Conservation (phyloP, 768 basidiomycete genomes). For the Rubroboletus pulcherrimus region DNA sequence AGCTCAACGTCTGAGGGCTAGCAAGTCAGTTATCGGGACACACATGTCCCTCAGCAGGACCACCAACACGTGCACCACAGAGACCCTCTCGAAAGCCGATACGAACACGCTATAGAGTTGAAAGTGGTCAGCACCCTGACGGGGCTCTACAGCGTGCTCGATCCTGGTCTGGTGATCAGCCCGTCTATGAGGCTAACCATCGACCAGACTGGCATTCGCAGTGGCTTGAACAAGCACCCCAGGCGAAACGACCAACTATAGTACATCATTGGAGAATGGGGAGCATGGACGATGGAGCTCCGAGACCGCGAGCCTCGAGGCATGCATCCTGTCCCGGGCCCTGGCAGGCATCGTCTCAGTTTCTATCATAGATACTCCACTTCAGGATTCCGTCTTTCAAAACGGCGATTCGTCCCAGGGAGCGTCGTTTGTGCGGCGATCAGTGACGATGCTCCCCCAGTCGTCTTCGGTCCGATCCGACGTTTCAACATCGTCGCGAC, state of each 20-base stretch:
- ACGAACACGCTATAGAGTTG: background rate
- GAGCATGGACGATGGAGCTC: background rate
- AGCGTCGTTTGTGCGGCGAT: background rate
- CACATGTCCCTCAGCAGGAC: background rate
- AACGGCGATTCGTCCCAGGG: background rate
- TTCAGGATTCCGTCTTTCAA: background rate
- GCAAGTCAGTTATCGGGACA: background rate
- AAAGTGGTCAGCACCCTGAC: background rate
- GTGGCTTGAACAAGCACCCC: background rate
- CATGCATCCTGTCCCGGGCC: background rate
- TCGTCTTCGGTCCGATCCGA: background rate
- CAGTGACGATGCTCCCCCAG: background rate
- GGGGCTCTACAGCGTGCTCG: background rate
- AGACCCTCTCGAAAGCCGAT: background rate
- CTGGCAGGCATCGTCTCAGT: background rate
- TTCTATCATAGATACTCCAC: background rate
- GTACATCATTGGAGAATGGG: background rate
- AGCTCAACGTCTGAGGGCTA: background rate
- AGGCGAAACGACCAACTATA: background rate
- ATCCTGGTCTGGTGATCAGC: background rate
- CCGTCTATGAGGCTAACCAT: no score
- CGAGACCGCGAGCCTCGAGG: constrained; percentile 1
- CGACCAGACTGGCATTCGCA: background rate
- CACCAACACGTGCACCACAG: background rate
- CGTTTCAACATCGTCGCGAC: no score